These are phyloP conservation scores for Pythium volutum DNA, from an alignment of 352 stramenopile species.

Conservation along the genomic window DNA sequence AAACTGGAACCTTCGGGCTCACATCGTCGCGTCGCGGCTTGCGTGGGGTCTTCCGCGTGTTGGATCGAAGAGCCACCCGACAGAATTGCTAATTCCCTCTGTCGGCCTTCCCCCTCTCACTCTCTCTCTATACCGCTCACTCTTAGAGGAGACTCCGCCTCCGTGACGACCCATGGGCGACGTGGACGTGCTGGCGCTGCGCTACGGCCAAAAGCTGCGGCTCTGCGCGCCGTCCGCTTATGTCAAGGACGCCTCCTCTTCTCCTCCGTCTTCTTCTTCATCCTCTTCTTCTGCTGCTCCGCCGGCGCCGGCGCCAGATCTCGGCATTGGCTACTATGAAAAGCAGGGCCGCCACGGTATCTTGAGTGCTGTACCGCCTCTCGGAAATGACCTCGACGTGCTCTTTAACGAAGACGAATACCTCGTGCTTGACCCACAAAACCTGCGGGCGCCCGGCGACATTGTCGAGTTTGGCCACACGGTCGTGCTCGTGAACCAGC, in stretches of 20 bases:
- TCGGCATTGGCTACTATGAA: slow-evolving; percentile 81
- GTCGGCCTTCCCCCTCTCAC: background rate
- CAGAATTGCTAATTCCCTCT: too few relatives aligned
- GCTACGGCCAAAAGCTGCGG: slow-evolving; percentile 69
- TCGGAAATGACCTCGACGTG: slow-evolving; percentile 63
- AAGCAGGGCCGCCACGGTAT: slow-evolving; percentile 86
- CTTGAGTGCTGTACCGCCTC: slow-evolving; percentile 72
- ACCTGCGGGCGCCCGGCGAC: slow-evolving; percentile 38
- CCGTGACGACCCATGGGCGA: slow-evolving; percentile 7
- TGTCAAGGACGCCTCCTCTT: slow-evolving; percentile 13
- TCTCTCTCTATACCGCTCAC: background rate
- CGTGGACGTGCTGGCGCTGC: slow-evolving; percentile 37
- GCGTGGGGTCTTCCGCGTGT: background rate
- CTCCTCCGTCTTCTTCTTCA: too few relatives aligned
- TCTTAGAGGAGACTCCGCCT: background rate
- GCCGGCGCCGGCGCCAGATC: too few relatives aligned
- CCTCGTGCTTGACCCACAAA: slow-evolving; percentile 60
- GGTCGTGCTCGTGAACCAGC: slow-evolving; percentile 82
- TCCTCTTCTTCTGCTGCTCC: too few relatives aligned
- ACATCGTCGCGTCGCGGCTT: slow-evolving; percentile 14
- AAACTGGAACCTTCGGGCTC: background rate
- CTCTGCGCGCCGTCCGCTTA: slow-evolving; percentile 61
- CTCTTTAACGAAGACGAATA: slow-evolving; percentile 87
- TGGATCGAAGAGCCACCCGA: slow-evolving; percentile 1
- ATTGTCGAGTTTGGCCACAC: slow-evolving; percentile 69